Evolutionary conservation across 2,329 filamentous ascomycete genomes (phyloP), one percentile per base, ranked within the genome.

Genomic region (Fusarium goolgardi): DNA sequence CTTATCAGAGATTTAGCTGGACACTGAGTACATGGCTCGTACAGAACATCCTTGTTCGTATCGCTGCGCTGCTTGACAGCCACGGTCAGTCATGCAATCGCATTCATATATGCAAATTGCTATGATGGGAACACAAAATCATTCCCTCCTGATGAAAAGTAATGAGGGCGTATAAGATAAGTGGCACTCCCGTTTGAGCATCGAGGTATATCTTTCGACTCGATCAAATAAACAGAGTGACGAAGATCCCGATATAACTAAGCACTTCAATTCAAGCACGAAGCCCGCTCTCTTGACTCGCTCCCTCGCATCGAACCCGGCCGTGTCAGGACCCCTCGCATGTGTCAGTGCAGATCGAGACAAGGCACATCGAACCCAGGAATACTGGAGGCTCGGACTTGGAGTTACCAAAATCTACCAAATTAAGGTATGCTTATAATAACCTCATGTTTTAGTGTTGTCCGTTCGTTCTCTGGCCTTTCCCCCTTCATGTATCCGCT

Each of bases 81-180:
- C 47, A 69, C 40, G 34, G 31, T 61, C 56, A 65, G n/a, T 63
- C 45, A 62, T 57, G 58, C 49, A 55, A 57, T 55, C 46, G 40
- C 53, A 58, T 57, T 51, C 21, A 18, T 46, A 61, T 41, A 45
- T 59, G 65, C 40, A 60, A 64, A 69, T 49, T 62, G 32, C 40
- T 39, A 41, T 58, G 46, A 65, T 58, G 67, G 63, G 47, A 46
- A 60, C 63, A 69, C 65, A 61, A 61, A 56, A 37, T 44, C 54
- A 59, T 45, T 55, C 31, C 40, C 32, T 50, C 31, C 55, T 62
- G 13, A 47, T 20, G 23, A 50, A 47, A 59, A 59, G 39, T 29
- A 52, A 45, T 16, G 47, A 56, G 62, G 21, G 55, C 31, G 55
- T 74, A 73, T 74, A 73, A 74, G 64, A 74, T 62, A 59, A 61